Percentiles rank a stretch among this genome's conserved stretches.
Conservation (phyloP, 2,329 filamentous ascomycete genomes). For the Endoconidiophora laricicola region DNA sequence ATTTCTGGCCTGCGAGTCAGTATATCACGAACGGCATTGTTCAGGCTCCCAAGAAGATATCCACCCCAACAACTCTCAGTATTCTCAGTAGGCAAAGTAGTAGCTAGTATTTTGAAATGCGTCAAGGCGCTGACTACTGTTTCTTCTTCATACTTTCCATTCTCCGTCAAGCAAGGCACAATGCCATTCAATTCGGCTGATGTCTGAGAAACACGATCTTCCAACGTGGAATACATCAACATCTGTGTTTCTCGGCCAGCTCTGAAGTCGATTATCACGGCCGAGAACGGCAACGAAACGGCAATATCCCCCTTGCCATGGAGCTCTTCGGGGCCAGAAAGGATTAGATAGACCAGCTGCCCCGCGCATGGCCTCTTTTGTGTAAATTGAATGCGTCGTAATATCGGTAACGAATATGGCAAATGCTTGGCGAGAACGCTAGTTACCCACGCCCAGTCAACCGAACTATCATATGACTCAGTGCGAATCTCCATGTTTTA, state of each 20-base stretch:
- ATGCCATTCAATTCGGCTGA: neutral
- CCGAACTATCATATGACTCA: neutral
- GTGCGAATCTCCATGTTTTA: neutral
- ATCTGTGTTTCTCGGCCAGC: constrained; percentile 45
- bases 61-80: constrained; percentile 15
- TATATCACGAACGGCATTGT: constrained; percentile 18
- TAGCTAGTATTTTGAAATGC: constrained; percentile 18
- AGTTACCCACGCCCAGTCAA: neutral
- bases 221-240: constrained; percentile 42
- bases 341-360: constrained; percentile 16
- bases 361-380: neutral
- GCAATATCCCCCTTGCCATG: neutral
- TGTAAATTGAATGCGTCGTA: constrained; percentile 46
- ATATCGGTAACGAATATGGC: constrained; percentile 41
- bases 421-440: constrained; percentile 31
- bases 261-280: constrained; percentile 44
- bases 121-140: constrained; percentile 21
- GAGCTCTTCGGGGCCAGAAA: constrained; percentile 21
- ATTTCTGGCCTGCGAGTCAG: constrained; percentile 11
- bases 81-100: constrained; percentile 14
- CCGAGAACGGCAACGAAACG: constrained; percentile 27
- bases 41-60: constrained; percentile 23
- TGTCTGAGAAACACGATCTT: constrained; percentile 19
- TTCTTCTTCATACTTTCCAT: constrained; percentile 17
- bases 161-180: constrained; percentile 5